A percentile compares a stretch with the other conserved stretches of the same genome.
Evolutionary conservation across 1,284 basidiomycete species (phyloP).

Genomic region (Apiotrichum gamsii): DNA sequence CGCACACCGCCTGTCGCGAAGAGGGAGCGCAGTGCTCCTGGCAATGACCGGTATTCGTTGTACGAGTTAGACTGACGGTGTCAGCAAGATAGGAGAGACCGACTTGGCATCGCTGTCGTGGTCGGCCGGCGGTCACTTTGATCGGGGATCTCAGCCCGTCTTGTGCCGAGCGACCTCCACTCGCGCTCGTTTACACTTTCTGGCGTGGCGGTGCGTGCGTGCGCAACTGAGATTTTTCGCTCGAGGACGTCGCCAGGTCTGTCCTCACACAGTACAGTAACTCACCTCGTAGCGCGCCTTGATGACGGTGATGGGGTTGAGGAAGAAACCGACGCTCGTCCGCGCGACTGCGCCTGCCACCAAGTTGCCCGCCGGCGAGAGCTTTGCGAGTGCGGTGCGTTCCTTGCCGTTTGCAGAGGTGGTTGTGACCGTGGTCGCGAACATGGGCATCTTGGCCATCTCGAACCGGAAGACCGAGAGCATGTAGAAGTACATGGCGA

Average conservation of each 20-base stretch:
- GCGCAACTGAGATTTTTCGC: too few species aligned
- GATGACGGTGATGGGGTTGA: slow-evolving; percentile 90
- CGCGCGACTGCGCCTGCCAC: slow-evolving; percentile 81
- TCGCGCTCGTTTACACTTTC: too few species aligned
- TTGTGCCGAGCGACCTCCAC: too few species aligned
- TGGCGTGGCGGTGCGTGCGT: too few species aligned
- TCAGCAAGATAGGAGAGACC: too few species aligned
- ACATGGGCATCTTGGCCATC: slow-evolving; percentile 39
- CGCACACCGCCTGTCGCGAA: slow-evolving; percentile 62
- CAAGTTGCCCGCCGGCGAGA: slow-evolving; percentile 76
- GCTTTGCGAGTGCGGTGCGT: slow-evolving; percentile 58
- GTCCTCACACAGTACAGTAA: too few species aligned
- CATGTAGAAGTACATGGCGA: slow-evolving; percentile 84
- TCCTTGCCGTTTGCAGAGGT: neutral
- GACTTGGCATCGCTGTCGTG: too few species aligned
- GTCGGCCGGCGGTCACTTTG: too few species aligned
- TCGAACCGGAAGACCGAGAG: slow-evolving; percentile 72
- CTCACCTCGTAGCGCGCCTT: slow-evolving; percentile 91
- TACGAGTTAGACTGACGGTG: slow-evolving; percentile 81
- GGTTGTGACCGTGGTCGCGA: slow-evolving; percentile 31
- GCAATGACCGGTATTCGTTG: slow-evolving; percentile 59
- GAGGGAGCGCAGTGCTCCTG: slow-evolving; percentile 59
- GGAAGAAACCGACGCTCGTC: slow-evolving; percentile 73
- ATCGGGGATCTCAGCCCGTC: too few species aligned
- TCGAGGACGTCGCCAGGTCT: too few species aligned